Conservation (phyloP, 2,329 filamentous ascomycete species). For the Emericellopsis cladophorae region DNA sequence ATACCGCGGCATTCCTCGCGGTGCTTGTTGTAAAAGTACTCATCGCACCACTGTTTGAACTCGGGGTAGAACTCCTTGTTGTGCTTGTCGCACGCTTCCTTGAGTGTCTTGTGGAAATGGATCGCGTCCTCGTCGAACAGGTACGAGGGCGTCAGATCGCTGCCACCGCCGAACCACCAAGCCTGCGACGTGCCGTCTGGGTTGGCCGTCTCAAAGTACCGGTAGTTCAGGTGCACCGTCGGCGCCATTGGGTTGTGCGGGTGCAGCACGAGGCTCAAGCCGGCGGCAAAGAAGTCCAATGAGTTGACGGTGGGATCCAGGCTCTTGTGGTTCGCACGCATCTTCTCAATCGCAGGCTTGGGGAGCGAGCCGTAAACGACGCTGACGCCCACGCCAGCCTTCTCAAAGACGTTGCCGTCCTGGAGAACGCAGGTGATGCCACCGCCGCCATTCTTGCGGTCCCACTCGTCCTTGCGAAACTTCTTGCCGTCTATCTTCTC, state of each 20-base stretch:
- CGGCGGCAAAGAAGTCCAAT: conserved; percentile 89
- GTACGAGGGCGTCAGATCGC: conserved; percentile 85
- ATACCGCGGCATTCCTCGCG: conserved; percentile 75
- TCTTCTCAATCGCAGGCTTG: conserved; percentile 76
- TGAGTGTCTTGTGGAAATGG: conserved; percentile 91
- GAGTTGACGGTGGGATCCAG: conserved; percentile 67
- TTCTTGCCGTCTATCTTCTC: conserved; percentile 71
- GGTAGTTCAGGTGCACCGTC: conserved; percentile 95
- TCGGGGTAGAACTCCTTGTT: conserved; percentile 83
- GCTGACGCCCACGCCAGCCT: conserved; percentile 89
- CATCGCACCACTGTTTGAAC: conserved; percentile 98
- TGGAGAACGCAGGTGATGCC: conserved; percentile 92
- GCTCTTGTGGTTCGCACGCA: conserved; percentile 91
- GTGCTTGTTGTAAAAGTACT: conserved; percentile 94
- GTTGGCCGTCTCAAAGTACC: conserved; percentile 94
- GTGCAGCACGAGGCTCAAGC: conserved; percentile 85
- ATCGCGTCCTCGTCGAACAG: conserved; percentile 95
- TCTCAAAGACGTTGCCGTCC: conserved; percentile 94
- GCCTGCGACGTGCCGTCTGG: conserved; percentile 68
- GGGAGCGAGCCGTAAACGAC: conserved; percentile 89
- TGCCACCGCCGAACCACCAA: conserved; percentile 98
- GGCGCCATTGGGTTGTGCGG: conserved; percentile 93
- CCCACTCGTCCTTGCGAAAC: conserved; percentile 81
- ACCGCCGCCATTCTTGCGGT: conserved; percentile 75
- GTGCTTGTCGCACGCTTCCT: conserved; percentile 85